Conservation (phyloP, 1,139 yeast species). For the Kodamaea derodonti region DNA sequence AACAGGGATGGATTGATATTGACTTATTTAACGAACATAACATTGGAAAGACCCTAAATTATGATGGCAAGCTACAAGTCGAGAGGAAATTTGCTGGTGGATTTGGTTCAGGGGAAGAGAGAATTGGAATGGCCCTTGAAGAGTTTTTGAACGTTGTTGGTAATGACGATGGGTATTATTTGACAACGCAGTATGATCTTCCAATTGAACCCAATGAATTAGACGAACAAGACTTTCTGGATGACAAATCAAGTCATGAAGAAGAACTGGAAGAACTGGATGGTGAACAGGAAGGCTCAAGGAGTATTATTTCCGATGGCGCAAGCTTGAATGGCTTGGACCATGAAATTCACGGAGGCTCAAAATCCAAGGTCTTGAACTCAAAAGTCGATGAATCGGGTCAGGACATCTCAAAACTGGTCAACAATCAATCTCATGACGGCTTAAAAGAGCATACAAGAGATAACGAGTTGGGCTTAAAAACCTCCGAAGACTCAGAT, state of each 20-base stretch:
- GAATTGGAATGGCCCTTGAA: slow-evolving; percentile 45
- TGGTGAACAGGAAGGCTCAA: slow-evolving; percentile 22
- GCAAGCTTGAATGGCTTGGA: no score
- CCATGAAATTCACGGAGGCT: slow-evolving; percentile 14
- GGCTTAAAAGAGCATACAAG: no score
- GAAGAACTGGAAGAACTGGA: slow-evolving; percentile 47
- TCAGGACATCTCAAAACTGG: no score
- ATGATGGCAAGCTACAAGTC: slow-evolving; percentile 20
- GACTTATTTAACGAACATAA: slow-evolving; percentile 30
- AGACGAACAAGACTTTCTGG: slow-evolving; percentile 1
- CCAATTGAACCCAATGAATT: slow-evolving; percentile 8
- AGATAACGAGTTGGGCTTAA: no score
- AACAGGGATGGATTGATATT: slow-evolving; percentile 20
- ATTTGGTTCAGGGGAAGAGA: slow-evolving; percentile 58
- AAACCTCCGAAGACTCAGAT: no score
- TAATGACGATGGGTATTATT: slow-evolving; percentile 44
- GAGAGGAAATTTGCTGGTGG: slow-evolving; percentile 57
- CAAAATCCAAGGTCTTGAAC: neutral
- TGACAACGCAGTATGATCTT: slow-evolving; percentile 60
- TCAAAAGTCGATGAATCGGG: neutral
- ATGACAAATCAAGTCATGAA: slow-evolving; percentile 2
- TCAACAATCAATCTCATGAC: no score
- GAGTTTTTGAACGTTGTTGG: slow-evolving; percentile 42
- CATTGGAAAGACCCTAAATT: slow-evolving; percentile 26
- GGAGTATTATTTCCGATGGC: no score